Base-by-base conservation (phyloP, 2,329 filamentous ascomycete genomes). In the Albophoma yamanashiensis region DNA sequence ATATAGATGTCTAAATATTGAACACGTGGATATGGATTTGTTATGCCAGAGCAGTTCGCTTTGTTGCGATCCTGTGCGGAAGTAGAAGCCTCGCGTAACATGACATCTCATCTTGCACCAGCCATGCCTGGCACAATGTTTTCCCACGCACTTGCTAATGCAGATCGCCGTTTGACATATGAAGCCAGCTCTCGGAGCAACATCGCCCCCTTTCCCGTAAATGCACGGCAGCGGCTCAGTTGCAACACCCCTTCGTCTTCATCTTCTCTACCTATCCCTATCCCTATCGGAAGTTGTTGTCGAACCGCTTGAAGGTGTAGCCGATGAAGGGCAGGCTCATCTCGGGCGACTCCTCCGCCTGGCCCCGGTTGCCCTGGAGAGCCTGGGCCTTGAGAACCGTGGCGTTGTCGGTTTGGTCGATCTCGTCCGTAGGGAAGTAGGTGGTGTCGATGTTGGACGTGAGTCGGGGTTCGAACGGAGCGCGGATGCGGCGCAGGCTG, bases 401-500 rank as follows among this genome's bases (percentile, higher is more conserved):
- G 60, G 89, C 91, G 64, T 92, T 96, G 74, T 97, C 92, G 59
- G 92, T 93, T 79, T 97, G 93, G 68, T 96, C 92, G 71, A 99
- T 97, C 75, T 99, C 94, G 71, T 99, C 94, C 58, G 92, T 97
- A 12, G 94, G 94, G 86, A 99, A 99, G 80, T 99, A 97, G 55
- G 92, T 93, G 25, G 94, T 96, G 72, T 99, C 94, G 68, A 96
- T 89, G 74, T 94, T 94, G 64, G 91, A 96, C 62, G 89, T 89
- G 64, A 99, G 81, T 70, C 92, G 91, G 3, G 94, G 94, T 78
- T 97, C 93, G 72, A 99, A 99, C 0, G 94, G 94, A 61, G 94
- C 94, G 43, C 92, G 89, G 70, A 99, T 97, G 62, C 89, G 87
- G 64, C 94, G 91, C 66, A 99, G 82, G 67, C 89, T 90, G 66